Percentiles rank a stretch among this genome's conserved stretches.
Conservation (phyloP, 768 basidiomycete genomes). For the Coprinopsis sp. region DNA sequence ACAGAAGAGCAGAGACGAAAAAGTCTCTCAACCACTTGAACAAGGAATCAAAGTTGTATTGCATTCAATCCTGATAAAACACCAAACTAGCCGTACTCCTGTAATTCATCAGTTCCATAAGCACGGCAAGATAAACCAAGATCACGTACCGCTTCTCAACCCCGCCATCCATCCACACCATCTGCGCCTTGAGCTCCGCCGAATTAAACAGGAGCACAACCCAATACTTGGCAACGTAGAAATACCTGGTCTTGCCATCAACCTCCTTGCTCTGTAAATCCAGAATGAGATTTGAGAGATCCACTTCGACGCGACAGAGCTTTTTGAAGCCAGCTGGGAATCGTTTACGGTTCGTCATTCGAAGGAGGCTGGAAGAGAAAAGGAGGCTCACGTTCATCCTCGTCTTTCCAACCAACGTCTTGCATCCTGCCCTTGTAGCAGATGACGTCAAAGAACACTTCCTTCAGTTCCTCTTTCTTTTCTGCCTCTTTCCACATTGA, state of each 20-base stretch:
- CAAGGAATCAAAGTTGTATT: too few species aligned
- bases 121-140: not conserved
- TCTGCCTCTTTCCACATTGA: constrained; percentile 6
- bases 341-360: not conserved
- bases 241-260: constrained; percentile 18
- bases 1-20: too few species aligned
- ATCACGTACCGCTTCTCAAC: not conserved
- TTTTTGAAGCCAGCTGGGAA: constrained; percentile 14
- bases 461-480: constrained; percentile 6
- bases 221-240: constrained; percentile 29
- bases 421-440: constrained; percentile 17
- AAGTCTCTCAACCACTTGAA: too few species aligned
- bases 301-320: constrained; percentile 19
- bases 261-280: not conserved
- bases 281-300: constrained; percentile 11
- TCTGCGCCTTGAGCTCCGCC: constrained; percentile 50
- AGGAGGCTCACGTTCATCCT: constrained; percentile 16
- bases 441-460: constrained; percentile 10
- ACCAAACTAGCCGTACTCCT: constrained; percentile 2
- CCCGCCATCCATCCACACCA: constrained; percentile 41
- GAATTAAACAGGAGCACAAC: constrained; percentile 48
- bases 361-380: not conserved
- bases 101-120: not conserved
- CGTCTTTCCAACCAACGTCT: constrained; percentile 18
- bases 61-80: constrained; percentile 3